Percentiles rank a stretch among this genome's conserved stretches.
phyloP scores from a whole-genome alignment of 169 alveolate genomes.

The Eimeria acervulina region DNA sequence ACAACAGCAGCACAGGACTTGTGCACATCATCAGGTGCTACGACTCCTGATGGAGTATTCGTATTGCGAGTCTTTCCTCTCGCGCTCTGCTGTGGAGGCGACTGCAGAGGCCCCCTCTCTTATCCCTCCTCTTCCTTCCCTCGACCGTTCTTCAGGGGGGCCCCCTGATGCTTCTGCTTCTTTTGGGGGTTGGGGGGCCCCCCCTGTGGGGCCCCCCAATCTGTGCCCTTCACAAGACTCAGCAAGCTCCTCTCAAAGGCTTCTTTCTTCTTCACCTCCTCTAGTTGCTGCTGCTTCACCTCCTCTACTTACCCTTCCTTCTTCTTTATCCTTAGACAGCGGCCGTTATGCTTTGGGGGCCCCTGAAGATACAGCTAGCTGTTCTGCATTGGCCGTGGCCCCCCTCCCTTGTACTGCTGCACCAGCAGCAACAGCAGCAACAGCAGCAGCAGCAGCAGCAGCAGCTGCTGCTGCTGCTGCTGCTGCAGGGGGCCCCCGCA shows the following conservation, averaged over 20 bases:
- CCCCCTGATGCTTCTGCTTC: slow-evolving; percentile 1
- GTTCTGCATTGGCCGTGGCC: too few species aligned
- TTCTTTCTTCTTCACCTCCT: background rate
- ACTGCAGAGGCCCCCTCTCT: background rate
- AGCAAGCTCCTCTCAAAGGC: too few species aligned
- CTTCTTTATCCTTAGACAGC: too few species aligned
- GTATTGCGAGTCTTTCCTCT: background rate
- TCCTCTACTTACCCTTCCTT: background rate
- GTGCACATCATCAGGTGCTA: too few species aligned
- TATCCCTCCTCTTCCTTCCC: background rate
- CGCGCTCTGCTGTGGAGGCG: background rate
- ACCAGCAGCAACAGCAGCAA: background rate
- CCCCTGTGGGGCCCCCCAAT: slow-evolving; percentile 29
- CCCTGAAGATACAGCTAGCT: too few species aligned
- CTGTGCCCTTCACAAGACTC: too few species aligned
- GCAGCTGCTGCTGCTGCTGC: background rate
- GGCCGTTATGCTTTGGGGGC: slow-evolving; percentile 20
- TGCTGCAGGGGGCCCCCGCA: background rate
- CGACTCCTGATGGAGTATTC: too few species aligned
- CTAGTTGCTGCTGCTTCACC: background rate
- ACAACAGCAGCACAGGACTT: too few species aligned
- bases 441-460: slow-evolving; percentile 40
- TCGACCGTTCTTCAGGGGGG: background rate
- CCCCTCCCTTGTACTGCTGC: too few species aligned
- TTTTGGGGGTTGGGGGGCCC: background rate